Evolutionary conservation across 2,329 filamentous ascomycete genomes (phyloP).

Genomic region (Sporothrix curviconia): DNA sequence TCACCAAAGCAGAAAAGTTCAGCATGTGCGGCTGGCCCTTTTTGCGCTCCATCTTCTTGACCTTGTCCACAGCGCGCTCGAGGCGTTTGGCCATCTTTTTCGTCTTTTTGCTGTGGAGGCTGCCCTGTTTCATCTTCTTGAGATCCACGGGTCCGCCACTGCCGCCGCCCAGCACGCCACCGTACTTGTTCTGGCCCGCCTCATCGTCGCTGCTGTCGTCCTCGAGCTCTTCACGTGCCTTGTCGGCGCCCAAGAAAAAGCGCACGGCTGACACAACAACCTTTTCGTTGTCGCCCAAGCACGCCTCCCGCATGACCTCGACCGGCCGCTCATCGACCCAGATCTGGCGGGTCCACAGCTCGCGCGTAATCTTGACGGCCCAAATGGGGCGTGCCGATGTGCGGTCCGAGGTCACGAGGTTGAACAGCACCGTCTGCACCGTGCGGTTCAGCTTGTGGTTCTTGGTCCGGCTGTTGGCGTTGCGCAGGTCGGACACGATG

Average conservation of each 20-base stretch:
- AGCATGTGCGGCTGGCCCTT: slow-evolving; percentile 81
- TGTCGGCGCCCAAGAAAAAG: slow-evolving; percentile 94
- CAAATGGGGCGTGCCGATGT: slow-evolving; percentile 82
- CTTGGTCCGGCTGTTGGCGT: slow-evolving; percentile 76
- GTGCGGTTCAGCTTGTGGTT: slow-evolving; percentile 92
- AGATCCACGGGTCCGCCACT: slow-evolving; percentile 54
- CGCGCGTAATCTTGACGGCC: slow-evolving; percentile 91
- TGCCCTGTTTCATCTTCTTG: slow-evolving; percentile 73
- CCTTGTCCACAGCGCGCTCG: slow-evolving; percentile 71
- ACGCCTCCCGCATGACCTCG: slow-evolving; percentile 96
- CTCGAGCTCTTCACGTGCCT: slow-evolving; percentile 86
- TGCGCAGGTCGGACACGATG: slow-evolving; percentile 83
- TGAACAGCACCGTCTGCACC: slow-evolving; percentile 88
- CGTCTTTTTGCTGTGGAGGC: slow-evolving; percentile 91
- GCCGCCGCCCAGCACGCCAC: slow-evolving; percentile 18
- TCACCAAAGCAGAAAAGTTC: slow-evolving; percentile 80
- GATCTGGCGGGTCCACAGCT: slow-evolving; percentile 93
- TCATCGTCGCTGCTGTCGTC: slow-evolving; percentile 85
- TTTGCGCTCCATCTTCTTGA: slow-evolving; percentile 79
- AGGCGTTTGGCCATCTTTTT: slow-evolving; percentile 78
- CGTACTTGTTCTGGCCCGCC: slow-evolving; percentile 24
- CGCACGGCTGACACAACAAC: slow-evolving; percentile 79
- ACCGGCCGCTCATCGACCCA: slow-evolving; percentile 90
- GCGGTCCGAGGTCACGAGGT: slow-evolving; percentile 79
- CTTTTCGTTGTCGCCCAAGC: slow-evolving; percentile 85